A percentile compares a stretch with the other conserved stretches of the same genome.
phyloP scores from a whole-genome alignment of 1,284 basidiomycete species.

The Schizopora paradoxa region DNA sequence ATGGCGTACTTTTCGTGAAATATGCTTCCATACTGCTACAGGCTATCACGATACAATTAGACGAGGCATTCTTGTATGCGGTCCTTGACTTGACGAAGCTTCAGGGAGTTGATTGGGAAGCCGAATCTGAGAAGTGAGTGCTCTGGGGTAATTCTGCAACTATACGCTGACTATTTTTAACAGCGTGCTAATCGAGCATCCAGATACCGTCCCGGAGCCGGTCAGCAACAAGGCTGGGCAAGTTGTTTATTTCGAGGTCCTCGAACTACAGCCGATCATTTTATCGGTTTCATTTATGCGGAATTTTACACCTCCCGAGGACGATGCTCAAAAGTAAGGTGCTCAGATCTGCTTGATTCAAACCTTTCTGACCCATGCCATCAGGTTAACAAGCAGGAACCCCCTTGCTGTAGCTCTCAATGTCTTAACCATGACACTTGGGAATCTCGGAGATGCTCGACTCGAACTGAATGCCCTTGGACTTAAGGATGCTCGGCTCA shows the following conservation, averaged over 20 bases:
- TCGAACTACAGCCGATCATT: constrained; percentile 95
- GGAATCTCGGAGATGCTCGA: constrained; percentile 97
- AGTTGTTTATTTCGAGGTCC: constrained; percentile 92
- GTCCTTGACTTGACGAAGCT: constrained; percentile 91
- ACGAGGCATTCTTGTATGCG: constrained; percentile 95
- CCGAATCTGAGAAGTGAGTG: constrained; percentile 67
- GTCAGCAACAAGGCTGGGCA: constrained; percentile 56
- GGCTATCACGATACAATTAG: constrained; percentile 91
- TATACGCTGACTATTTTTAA: constrained; percentile 6
- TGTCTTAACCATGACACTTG: constrained; percentile 94
- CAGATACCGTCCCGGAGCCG: constrained; percentile 80
- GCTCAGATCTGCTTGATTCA: background rate
- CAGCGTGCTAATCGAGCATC: constrained; percentile 76
- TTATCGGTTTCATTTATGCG: constrained; percentile 96
- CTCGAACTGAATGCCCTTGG: constrained; percentile 92
- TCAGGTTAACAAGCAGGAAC: constrained; percentile 78
- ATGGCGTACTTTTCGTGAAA: constrained; percentile 95
- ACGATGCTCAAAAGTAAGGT: constrained; percentile 88
- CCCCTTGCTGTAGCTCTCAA: constrained; percentile 93
- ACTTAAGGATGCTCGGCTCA: constrained; percentile 92
- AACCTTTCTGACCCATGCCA: constrained; percentile 3
- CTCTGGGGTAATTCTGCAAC: constrained; percentile 1
- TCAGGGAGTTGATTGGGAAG: constrained; percentile 86
- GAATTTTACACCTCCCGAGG: constrained; percentile 74
- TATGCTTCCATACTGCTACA: constrained; percentile 95